These are phyloP conservation scores for Coemansia sp. DNA, from an alignment of 192 early-diverging fungal genomes.

Conservation along the genomic window DNA sequence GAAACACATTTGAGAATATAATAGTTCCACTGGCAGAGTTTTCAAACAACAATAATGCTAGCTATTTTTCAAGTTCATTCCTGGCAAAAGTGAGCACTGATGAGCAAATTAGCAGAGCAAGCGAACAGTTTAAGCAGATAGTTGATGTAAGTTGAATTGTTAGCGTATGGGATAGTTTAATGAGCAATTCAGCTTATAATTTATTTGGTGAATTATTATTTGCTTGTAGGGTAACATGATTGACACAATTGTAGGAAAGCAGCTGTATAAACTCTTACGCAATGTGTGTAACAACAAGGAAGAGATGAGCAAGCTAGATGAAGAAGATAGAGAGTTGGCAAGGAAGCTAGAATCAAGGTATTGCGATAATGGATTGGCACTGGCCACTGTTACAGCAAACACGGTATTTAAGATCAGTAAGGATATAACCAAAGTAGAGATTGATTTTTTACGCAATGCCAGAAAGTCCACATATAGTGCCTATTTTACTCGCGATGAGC, in stretches of 20 bases:
- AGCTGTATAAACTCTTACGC: constrained; percentile 9
- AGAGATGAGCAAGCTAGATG: constrained; percentile 28
- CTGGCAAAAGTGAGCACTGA: constrained; percentile 1
- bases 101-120: background rate
- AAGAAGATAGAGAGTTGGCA: constrained; percentile 2
- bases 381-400: background rate
- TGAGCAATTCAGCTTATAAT: background rate
- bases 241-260: background rate
- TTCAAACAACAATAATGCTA: constrained; percentile 36
- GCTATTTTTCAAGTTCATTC: background rate
- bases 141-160: background rate
- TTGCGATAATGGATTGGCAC: background rate
- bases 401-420: background rate
- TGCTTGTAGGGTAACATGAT: background rate
- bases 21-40: background rate
- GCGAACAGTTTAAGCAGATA: background rate
- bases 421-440: constrained; percentile 43
- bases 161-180: background rate
- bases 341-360: background rate
- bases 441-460: constrained; percentile 63
- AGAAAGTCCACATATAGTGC: constrained; percentile 56
- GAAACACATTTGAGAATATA: background rate
- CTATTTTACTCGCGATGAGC: constrained; percentile 50
- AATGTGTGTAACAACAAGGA: background rate
- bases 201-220: background rate